phyloP scores from a whole-genome alignment of 2,329 filamentous ascomycete genomes.

The Phialemonium atrogriseum region DNA sequence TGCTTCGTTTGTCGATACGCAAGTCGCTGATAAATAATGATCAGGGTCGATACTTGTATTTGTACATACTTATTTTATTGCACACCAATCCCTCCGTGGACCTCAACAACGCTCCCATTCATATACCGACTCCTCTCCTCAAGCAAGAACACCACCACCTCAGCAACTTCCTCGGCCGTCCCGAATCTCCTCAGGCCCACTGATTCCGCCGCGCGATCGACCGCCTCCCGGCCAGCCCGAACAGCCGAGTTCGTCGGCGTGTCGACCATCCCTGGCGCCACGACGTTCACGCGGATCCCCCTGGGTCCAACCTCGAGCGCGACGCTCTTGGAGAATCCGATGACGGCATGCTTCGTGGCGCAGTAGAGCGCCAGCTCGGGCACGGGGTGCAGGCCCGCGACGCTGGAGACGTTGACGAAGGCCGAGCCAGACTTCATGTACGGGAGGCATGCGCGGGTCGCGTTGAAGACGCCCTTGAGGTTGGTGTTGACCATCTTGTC shows the following conservation, averaged over 20 bases:
- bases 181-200: not conserved
- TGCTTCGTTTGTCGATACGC: too few relatives aligned
- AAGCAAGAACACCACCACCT: constrained; percentile 1
- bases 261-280: too few relatives aligned
- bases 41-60: too few relatives aligned
- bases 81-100: not conserved
- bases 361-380: not conserved
- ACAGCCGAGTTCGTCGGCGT: too few relatives aligned
- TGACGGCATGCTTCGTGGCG: constrained; percentile 2
- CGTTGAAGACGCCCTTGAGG: constrained; percentile 33
- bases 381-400: constrained; percentile 17
- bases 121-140: not conserved
- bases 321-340: too few relatives aligned
- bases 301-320: too few relatives aligned
- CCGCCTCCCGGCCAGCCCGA: too few relatives aligned
- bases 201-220: too few relatives aligned
- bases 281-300: too few relatives aligned
- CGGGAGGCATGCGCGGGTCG: constrained; percentile 31
- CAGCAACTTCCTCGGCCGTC: not conserved
- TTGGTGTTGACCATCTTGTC: constrained; percentile 36
- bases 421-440: constrained; percentile 23
- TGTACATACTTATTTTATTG: too few relatives aligned
- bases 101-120: not conserved
- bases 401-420: constrained; percentile 30
- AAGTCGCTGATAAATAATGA: too few relatives aligned